Conservation (phyloP, 805 yeast species). For the Zygoascus tannicola region DNA sequence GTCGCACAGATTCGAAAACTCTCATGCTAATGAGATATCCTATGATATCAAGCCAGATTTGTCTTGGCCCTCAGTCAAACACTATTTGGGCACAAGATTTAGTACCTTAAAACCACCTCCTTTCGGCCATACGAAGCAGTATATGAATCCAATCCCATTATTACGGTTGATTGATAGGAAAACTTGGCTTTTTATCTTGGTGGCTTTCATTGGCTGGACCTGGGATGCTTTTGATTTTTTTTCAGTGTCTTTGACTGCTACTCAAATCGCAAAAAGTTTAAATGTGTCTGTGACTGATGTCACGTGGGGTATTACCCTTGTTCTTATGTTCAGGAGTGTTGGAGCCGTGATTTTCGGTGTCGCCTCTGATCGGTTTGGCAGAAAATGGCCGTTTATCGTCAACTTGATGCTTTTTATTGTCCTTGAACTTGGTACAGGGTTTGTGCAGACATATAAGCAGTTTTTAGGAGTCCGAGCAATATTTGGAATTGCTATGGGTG, state of each 20-base stretch:
- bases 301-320: constrained; percentile 68
- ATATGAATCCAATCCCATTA: constrained; percentile 55
- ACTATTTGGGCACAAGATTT: constrained; percentile 27
- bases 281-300: constrained; percentile 38
- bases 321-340: constrained; percentile 59
- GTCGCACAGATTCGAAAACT: constrained; percentile 1
- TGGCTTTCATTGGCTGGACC: constrained; percentile 60
- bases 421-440: constrained; percentile 59
- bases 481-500: constrained; percentile 67
- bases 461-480: constrained; percentile 55
- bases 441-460: constrained; percentile 47
- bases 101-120: constrained; percentile 25
- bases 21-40: constrained; percentile 8
- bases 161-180: constrained; percentile 38
- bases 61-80: constrained; percentile 16
- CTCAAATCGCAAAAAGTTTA: constrained; percentile 42
- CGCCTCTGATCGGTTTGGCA: constrained; percentile 53
- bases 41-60: constrained; percentile 16
- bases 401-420: constrained; percentile 44
- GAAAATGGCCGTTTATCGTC: constrained; percentile 54
- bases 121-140: constrained; percentile 12
- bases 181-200: constrained; percentile 53
- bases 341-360: constrained; percentile 63
- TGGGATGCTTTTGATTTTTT: constrained; percentile 69
- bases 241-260: constrained; percentile 47